Conservation (phyloP, 148 eudicot genomes). For the Salicornia ramosissima region DNA sequence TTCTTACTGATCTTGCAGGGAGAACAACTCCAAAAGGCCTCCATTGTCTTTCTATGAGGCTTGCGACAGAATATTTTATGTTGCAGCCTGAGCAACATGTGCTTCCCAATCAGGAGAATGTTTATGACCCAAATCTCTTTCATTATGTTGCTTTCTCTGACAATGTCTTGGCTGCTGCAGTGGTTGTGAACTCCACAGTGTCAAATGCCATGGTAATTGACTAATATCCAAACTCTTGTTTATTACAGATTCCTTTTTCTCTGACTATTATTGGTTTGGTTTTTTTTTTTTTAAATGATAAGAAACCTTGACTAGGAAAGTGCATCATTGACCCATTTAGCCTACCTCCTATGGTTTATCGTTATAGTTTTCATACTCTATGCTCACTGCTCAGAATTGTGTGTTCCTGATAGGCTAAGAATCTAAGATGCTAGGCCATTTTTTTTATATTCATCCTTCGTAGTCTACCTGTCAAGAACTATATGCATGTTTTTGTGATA, state of each 20-base stretch:
- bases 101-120: slow-evolving; percentile 52
- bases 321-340: no score
- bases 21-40: slow-evolving; percentile 94
- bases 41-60: slow-evolving; percentile 96
- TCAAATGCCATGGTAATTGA: slow-evolving; percentile 59
- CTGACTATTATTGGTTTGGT: background rate
- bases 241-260: background rate
- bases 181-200: slow-evolving; percentile 83
- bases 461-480: no score
- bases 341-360: background rate
- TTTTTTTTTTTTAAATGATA: background rate
- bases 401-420: no score
- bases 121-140: slow-evolving; percentile 46
- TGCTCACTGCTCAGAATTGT: no score
- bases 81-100: slow-evolving; percentile 47
- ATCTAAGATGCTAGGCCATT: no score
- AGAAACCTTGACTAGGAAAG: background rate
- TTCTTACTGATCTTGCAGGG: slow-evolving; percentile 74
- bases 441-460: no score
- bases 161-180: slow-evolving; percentile 87
- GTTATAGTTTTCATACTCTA: no score
- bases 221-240: slow-evolving; percentile 6
- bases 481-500: no score
- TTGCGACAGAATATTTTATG: slow-evolving; percentile 73
- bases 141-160: slow-evolving; percentile 90